phyloP scores from a whole-genome alignment of 306 rosid species.

The Hippophae tibetana region DNA sequence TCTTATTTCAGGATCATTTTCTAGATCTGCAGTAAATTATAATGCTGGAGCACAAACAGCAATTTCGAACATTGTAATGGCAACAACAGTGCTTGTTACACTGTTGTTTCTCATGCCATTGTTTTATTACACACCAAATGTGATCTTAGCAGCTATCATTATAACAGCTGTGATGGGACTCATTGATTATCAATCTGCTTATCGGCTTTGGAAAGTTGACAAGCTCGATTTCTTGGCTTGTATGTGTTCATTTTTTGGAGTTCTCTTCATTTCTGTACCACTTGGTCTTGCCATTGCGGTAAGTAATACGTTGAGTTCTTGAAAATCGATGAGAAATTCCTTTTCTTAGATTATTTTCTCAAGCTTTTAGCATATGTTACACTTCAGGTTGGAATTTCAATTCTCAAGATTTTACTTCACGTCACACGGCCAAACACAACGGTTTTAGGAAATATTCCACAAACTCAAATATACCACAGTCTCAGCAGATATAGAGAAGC shows the following conservation, averaged over 20 bases:
- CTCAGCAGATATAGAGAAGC: conserved; percentile 2
- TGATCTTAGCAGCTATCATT: conserved; percentile 7
- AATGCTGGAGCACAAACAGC: conserved; percentile 7
- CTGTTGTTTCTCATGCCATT: conserved; percentile 7
- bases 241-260: conserved; percentile 2
- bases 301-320: neutral
- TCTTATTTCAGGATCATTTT: neutral
- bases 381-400: conserved; percentile 10
- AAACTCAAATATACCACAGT: conserved; percentile 9
- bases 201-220: conserved; percentile 10
- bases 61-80: neutral
- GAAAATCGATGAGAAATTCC: too few relatives aligned
- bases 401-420: conserved; percentile 3
- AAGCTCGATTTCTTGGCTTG: conserved; percentile 15
- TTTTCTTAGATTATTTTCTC: neutral
- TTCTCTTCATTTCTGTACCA: conserved; percentile 4
- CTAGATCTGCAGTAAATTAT: conserved; percentile 4
- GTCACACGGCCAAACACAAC: conserved; percentile 13
- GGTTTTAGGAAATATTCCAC: conserved; percentile 9
- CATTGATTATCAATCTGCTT: neutral
- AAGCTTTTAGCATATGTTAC: too few relatives aligned
- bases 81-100: neutral
- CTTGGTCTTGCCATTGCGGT: conserved; percentile 4
- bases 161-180: conserved; percentile 4
- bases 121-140: conserved; percentile 5